Percentiles rank a stretch among this genome's conserved stretches.
phyloP scores from a whole-genome alignment of 2,329 filamentous ascomycete genomes.

The Sarocladium oryzae region DNA sequence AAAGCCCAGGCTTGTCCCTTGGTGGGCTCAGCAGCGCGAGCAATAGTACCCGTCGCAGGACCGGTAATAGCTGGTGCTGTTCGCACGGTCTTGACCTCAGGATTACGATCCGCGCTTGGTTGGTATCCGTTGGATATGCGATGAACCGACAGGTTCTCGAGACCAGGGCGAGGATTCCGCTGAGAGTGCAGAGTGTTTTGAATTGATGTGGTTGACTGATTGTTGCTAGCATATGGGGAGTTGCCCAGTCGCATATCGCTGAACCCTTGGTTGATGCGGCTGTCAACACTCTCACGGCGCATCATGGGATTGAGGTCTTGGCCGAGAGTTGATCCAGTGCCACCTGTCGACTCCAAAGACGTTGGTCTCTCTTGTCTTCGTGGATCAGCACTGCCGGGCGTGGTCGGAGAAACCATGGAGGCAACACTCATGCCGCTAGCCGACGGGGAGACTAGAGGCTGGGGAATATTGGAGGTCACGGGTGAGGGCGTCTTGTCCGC shows the following conservation, averaged over 20 bases:
- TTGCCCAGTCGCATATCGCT: slow-evolving; percentile 60
- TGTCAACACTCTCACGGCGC: slow-evolving; percentile 73
- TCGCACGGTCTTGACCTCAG: slow-evolving; percentile 50
- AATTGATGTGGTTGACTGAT: slow-evolving; percentile 69
- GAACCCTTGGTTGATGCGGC: slow-evolving; percentile 67
- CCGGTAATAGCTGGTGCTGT: slow-evolving; percentile 73
- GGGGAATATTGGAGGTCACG: slow-evolving; percentile 42
- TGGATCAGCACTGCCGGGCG: slow-evolving; percentile 35
- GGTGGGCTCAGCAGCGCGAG: slow-evolving; percentile 68
- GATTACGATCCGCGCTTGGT: slow-evolving; percentile 51
- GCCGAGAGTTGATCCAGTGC: slow-evolving; percentile 23
- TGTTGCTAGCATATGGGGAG: slow-evolving; percentile 67
- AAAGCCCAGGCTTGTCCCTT: slow-evolving; percentile 83
- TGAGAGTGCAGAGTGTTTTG: slow-evolving; percentile 65
- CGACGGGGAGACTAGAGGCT: slow-evolving; percentile 45
- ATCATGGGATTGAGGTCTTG: slow-evolving; percentile 42
- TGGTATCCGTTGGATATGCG: slow-evolving; percentile 61
- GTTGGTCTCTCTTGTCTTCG: slow-evolving; percentile 38
- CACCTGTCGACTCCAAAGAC: slow-evolving; percentile 25
- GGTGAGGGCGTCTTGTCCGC: slow-evolving; percentile 59
- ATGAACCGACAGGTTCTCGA: slow-evolving; percentile 48
- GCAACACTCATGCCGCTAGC: slow-evolving; percentile 59
- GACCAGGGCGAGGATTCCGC: slow-evolving; percentile 47
- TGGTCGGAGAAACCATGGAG: slow-evolving; percentile 57
- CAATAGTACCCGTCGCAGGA: slow-evolving; percentile 57